Evolutionary conservation across 1,284 basidiomycete species (phyloP).

Genomic region (Pascua sp.): DNA sequence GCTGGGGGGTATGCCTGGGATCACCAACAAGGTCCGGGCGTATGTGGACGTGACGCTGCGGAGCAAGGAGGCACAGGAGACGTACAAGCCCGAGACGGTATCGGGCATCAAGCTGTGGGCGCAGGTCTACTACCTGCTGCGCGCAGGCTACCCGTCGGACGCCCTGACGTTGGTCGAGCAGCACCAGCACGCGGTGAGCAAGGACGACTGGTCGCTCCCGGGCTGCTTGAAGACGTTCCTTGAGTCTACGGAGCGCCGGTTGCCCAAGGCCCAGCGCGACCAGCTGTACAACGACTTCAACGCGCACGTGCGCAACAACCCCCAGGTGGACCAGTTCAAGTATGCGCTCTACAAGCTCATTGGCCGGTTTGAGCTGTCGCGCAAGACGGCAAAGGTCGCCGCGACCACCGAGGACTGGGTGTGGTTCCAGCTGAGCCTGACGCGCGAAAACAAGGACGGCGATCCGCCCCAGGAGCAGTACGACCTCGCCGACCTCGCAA

Average conservation of each 20-base stretch:
- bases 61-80: conserved; percentile 71
- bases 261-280: conserved; percentile 76
- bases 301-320: conserved; percentile 81
- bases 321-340: conserved; percentile 84
- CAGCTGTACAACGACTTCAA: conserved; percentile 86
- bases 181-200: conserved; percentile 70
- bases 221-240: conserved; percentile 81
- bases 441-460: conserved; percentile 62
- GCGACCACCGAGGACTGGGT: conserved; percentile 96
- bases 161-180: conserved; percentile 72
- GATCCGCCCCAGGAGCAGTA: conserved; percentile 57
- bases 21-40: conserved; percentile 82
- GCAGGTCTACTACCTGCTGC: conserved; percentile 81
- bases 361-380: conserved; percentile 80
- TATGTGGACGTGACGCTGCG: conserved; percentile 65
- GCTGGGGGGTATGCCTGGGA: conserved; percentile 86
- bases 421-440: conserved; percentile 90
- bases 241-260: conserved; percentile 71
- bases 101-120: conserved; percentile 89
- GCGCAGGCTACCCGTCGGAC: conserved; percentile 76
- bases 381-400: conserved; percentile 81
- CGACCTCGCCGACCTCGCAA: conserved; percentile 73
- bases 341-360: conserved; percentile 92
- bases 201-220: conserved; percentile 79
- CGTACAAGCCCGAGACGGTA: conserved; percentile 78